Percentiles rank a stretch among this genome's conserved stretches.
Conservation (phyloP, 257 asterid species). For the Solanum dulcamara region DNA sequence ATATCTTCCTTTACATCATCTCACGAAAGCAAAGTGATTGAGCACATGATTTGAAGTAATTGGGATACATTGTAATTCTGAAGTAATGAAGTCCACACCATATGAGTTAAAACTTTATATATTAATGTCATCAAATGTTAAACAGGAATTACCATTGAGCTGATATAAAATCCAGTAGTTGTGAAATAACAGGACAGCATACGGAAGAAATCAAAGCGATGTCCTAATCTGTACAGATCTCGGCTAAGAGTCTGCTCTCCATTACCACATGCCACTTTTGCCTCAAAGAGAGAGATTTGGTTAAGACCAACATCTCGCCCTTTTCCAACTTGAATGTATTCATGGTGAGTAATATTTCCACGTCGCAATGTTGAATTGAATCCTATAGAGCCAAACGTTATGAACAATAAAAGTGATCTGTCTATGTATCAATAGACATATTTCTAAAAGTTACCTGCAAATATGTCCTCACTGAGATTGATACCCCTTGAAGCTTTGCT, state of each 20-base stretch:
- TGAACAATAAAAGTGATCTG: background rate
- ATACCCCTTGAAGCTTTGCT: slow-evolving; percentile 93
- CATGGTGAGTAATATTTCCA: slow-evolving; percentile 90
- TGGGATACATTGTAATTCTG: background rate
- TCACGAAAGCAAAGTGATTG: background rate
- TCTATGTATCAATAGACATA: background rate
- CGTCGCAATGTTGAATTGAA: slow-evolving; percentile 83
- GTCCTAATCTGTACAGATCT: slow-evolving; percentile 89
- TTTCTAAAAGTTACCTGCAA: slow-evolving; percentile 67
- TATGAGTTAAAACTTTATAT: background rate
- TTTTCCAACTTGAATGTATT: slow-evolving; percentile 90
- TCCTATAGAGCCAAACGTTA: slow-evolving; percentile 36
- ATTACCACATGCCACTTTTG: slow-evolving; percentile 94
- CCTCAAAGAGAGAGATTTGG: slow-evolving; percentile 93
- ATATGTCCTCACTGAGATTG: slow-evolving; percentile 95
- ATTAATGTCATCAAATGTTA: background rate
- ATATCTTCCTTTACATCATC: background rate
- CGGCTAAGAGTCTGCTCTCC: slow-evolving; percentile 97
- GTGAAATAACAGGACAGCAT: slow-evolving; percentile 80
- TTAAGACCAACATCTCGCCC: slow-evolving; percentile 96
- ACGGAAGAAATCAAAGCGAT: slow-evolving; percentile 95
- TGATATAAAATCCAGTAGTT: slow-evolving; percentile 82
- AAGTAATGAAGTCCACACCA: background rate
- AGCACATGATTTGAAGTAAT: background rate
- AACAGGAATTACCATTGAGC: slow-evolving; percentile 67